Base-by-base conservation (phyloP, 1,284 basidiomycete species). In the Somion occarium region DNA sequence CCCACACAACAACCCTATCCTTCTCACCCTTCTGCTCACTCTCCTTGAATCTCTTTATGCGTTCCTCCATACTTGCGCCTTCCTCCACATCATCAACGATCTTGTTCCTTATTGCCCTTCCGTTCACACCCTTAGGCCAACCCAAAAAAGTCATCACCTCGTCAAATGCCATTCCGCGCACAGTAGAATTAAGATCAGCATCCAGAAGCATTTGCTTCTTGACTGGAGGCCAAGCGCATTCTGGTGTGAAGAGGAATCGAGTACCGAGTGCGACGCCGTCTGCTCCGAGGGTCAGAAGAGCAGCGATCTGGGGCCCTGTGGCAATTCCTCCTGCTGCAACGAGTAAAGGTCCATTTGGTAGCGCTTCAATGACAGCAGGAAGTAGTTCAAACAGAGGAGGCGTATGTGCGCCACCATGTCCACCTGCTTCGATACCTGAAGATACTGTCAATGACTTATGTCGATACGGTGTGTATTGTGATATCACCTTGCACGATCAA, bases 401-500 rank as follows among this genome's bases (percentile, higher is more conserved):
- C n/a, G 84, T 76, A 42, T 71, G 59, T 41, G 66, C 57, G 46
- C 73, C 68, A 9, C 86, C 87, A 64, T 91, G 88, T 26, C 88
- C 88, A 7, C 88, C 88, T 30, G 85, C 76, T 69, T 91, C 88
- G 56, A 72, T 78, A 12, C 88, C 88, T 89, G 59, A 15, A 22
- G 2, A 44, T 23, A 23, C 24, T 20, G 18, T 27, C 22, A 3
- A 19, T n/a, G 23, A 22, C 22, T 37, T 44, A 41, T 41, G 38
- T n/a, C 23, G 43, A 7, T 1, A 24, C 26, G 24, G 15, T 34
- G 30, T 7, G 7, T 34, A 42, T 19, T 30, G 41, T 24, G 23
- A 37, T 43, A 56, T 20, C 56, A 85, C 87, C 87, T 82, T 91
- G 88, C 12, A 77, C 84, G 20, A 90, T 80, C 50, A 91, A 65